These are phyloP conservation scores for Mortierella claussenii DNA, from an alignment of 192 early-diverging fungal genomes.

Conservation along the genomic window DNA sequence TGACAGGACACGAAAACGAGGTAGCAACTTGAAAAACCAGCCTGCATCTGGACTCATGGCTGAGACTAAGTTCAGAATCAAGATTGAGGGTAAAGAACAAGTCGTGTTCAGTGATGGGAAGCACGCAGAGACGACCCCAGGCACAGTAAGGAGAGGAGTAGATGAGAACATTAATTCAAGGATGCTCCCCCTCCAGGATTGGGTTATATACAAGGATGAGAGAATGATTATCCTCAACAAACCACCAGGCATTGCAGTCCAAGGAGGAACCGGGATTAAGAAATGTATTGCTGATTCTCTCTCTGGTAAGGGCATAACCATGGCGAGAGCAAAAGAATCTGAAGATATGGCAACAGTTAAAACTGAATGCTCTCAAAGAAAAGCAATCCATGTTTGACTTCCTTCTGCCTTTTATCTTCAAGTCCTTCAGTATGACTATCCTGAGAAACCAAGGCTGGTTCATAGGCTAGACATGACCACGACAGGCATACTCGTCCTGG, in stretches of 20 bases:
- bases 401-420: neutral
- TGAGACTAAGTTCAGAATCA: neutral
- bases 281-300: slow-evolving; percentile 14
- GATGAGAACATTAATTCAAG: no score
- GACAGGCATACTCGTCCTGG: slow-evolving; percentile 24
- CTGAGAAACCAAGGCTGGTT: slow-evolving; percentile 25
- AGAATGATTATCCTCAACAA: slow-evolving; percentile 24
- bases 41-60: no score
- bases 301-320: no score
- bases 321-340: no score
- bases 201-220: slow-evolving; percentile 33
- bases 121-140: neutral
- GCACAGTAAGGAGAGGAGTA: neutral
- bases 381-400: no score
- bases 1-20: no score
- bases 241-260: slow-evolving; percentile 26
- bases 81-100: neutral
- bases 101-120: no score
- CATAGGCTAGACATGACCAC: slow-evolving; percentile 34
- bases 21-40: no score
- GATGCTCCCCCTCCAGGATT: slow-evolving; percentile 26
- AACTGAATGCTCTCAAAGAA: no score
- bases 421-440: slow-evolving; percentile 17
- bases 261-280: slow-evolving; percentile 22
- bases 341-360: no score